A percentile compares a stretch with the other conserved stretches of the same genome.
Evolutionary conservation across 441 rosid species (phyloP).

Genomic region (Theobroma grandiflorum): DNA sequence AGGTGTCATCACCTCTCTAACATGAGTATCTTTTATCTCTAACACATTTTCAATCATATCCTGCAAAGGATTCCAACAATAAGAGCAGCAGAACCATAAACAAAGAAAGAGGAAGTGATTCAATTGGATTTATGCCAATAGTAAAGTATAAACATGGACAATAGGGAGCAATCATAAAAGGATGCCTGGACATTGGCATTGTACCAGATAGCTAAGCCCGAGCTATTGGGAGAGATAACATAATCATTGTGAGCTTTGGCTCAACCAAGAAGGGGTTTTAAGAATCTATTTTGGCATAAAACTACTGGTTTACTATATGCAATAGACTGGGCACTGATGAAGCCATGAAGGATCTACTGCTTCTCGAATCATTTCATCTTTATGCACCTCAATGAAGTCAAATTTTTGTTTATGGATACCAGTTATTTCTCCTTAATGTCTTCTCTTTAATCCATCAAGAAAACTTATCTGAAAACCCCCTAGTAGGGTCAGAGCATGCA

Average conservation of each 20-base stretch:
- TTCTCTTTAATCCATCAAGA: neutral
- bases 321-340: neutral
- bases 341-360: neutral
- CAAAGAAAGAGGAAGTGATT: slow-evolving; percentile 20
- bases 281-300: slow-evolving; percentile 15
- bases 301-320: neutral
- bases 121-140: slow-evolving; percentile 7
- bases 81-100: slow-evolving; percentile 30
- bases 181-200: neutral
- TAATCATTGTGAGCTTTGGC: neutral
- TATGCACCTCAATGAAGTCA: slow-evolving; percentile 4
- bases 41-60: slow-evolving; percentile 99
- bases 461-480: neutral
- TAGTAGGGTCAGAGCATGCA: neutral
- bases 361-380: neutral
- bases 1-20: slow-evolving; percentile 99
- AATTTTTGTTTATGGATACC: neutral
- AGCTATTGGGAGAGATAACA: neutral
- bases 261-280: neutral
- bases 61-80: slow-evolving; percentile 49
- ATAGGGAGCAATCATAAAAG: neutral
- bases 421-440: neutral
- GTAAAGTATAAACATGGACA: slow-evolving; percentile 14
- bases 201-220: slow-evolving; percentile 2
- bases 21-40: slow-evolving; percentile 98